Base-by-base conservation (phyloP, 805 yeast species). In the Spencermartinsiella europaea region DNA sequence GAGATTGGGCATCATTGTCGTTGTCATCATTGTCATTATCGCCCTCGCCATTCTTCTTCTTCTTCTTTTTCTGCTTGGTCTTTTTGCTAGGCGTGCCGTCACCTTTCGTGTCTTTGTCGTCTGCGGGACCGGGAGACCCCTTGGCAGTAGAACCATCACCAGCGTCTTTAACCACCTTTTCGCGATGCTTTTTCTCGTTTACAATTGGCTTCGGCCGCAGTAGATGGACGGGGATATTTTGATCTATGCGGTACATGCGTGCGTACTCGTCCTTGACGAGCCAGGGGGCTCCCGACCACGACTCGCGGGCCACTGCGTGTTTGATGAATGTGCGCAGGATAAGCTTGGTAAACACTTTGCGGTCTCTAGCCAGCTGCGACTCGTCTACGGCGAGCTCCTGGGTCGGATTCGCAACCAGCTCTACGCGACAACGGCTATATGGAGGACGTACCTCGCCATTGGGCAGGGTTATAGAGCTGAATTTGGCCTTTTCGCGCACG, bases 231-330 rank as follows among this genome's bases (percentile, higher is more conserved):
- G 68, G 69, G 15, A 64, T 47, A 20, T 31, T 46, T 34, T 62
- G 61, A 35, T 65, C 67, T 16, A 87, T 84, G 53, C 85, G 68
- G 62, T 81, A 87, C 56, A 75, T 74, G 46, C 71, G 72, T 0
- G 93, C 93, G 63, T 78, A 87, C 54, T 82, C 81, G 21, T 78
- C 80, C 60, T 83, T 85, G 14, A 93, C 93, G 17, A 91, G 80
- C 98, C 98, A 93, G 2, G 98, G 98, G 2, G 97, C 91, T 2
- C 98, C 97, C 37, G 82, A 72, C 72, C 85, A 86, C 45, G 83
- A 75, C 1, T 90, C 85, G 46, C 95, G 78, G 5, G 84, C 73
- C 61, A 87, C 75, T 38, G 87, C 76, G 62, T 85, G 74, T 65
- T 90, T 85, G 61, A 90, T 74, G 62, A 93, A 82, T n/a, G 96